Evolutionary conservation across 495 filamentous ascomycete genomes (phyloP).

Genomic region (Talaromyces adpressus): DNA sequence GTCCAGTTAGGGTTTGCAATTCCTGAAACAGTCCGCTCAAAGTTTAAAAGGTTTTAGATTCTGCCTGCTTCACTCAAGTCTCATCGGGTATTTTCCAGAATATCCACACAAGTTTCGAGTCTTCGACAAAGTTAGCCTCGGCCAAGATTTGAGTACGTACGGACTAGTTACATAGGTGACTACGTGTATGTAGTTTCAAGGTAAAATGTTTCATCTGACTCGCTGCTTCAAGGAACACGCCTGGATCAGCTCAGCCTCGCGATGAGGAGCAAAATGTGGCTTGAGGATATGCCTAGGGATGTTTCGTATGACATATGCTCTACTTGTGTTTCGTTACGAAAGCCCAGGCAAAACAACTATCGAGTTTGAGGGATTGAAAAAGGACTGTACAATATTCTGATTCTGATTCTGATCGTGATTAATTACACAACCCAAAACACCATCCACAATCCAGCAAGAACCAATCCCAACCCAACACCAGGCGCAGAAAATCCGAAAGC

Average conservation of each 20-base stretch:
- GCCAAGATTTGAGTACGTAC: background rate
- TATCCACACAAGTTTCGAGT: background rate
- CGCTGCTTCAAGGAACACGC: background rate
- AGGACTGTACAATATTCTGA: background rate
- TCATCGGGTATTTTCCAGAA: background rate
- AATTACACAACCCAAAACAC: background rate
- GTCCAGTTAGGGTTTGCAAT: background rate
- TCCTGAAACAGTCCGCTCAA: background rate
- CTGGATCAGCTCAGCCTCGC: background rate
- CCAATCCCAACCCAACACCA: background rate
- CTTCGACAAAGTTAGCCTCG: background rate
- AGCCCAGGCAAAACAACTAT: background rate
- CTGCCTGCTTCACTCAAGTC: background rate
- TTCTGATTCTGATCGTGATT: background rate
- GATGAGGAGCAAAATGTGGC: background rate
- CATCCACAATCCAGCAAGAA: slow-evolving; percentile 4
- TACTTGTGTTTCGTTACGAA: background rate
- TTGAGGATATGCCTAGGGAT: background rate
- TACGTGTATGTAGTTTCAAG: too few relatives aligned
- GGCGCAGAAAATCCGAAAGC: background rate
- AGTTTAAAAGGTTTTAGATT: background rate
- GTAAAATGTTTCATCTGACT: background rate
- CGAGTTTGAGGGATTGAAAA: background rate
- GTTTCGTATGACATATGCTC: background rate
- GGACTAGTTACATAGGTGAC: too few relatives aligned